Evolutionary conservation across 2,329 filamentous ascomycete species (phyloP).

Genomic region (Colletotrichum tanaceti): DNA sequence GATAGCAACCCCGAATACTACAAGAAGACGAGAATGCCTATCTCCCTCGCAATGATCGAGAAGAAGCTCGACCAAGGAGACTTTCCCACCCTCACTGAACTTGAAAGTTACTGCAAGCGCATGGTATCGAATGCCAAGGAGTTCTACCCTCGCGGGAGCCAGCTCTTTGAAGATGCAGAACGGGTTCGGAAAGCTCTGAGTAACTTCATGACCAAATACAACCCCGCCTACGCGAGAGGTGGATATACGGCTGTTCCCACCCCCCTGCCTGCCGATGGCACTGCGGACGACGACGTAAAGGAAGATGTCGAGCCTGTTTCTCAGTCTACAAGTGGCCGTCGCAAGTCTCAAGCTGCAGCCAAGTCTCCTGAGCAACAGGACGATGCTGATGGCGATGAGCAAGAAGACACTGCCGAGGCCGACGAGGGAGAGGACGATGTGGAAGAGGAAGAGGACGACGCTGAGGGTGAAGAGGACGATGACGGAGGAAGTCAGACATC

Average conservation of each 20-base stretch:
- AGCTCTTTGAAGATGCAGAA: conserved; percentile 85
- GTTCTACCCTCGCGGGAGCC: conserved; percentile 79
- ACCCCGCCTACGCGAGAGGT: conserved; percentile 78
- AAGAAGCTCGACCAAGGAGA: conserved; percentile 75
- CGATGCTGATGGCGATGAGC: conserved; percentile 46
- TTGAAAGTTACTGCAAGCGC: conserved; percentile 88
- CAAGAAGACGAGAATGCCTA: conserved; percentile 78
- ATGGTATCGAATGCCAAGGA: conserved; percentile 90
- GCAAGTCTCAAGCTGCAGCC: conserved; percentile 32
- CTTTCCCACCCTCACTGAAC: conserved; percentile 76
- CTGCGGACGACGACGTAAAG: conserved; percentile 28
- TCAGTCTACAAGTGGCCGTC: conserved; percentile 29
- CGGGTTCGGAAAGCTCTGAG: conserved; percentile 86
- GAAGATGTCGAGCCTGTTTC: conserved; percentile 41
- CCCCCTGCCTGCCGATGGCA: conserved; percentile 71
- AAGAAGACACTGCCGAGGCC: conserved; percentile 44
- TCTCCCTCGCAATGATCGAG: conserved; percentile 83
- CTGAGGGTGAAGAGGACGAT: conserved; percentile 49
- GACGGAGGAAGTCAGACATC: conserved; percentile 47
- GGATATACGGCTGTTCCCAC: conserved; percentile 79
- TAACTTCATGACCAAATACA: conserved; percentile 88
- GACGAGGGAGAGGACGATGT: conserved; percentile 44
- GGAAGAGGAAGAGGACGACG: conserved; percentile 46
- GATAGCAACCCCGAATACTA: conserved; percentile 80
- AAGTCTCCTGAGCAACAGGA: conserved; percentile 45